These are phyloP conservation scores for Lumnitzera littorea DNA, from an alignment of 345 rosid species.

Conservation along the genomic window DNA sequence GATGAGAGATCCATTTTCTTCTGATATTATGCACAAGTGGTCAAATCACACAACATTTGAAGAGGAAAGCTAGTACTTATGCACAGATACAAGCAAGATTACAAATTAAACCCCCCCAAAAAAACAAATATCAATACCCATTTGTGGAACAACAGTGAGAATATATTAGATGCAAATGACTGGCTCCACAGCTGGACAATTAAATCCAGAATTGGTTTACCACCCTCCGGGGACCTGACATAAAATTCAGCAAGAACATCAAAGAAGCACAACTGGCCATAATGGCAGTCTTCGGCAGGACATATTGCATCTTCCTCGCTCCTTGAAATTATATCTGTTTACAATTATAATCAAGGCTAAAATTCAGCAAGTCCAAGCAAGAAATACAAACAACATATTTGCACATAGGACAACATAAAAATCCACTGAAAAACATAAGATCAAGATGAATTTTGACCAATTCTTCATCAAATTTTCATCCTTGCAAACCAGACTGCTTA, in stretches of 20 bases:
- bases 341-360: slow-evolving; percentile 21
- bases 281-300: slow-evolving; percentile 32
- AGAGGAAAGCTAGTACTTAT: too few relatives aligned
- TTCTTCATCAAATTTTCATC: too few relatives aligned
- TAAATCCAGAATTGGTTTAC: slow-evolving; percentile 70
- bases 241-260: slow-evolving; percentile 91
- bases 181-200: slow-evolving; percentile 98
- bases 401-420: too few relatives aligned
- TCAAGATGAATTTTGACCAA: too few relatives aligned
- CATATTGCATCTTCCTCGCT: slow-evolving; percentile 55
- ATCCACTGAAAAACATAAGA: too few relatives aligned
- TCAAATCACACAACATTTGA: too few relatives aligned
- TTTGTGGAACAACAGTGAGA: slow-evolving; percentile 83
- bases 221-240: slow-evolving; percentile 52
- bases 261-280: slow-evolving; percentile 66
- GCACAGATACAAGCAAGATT: background rate
- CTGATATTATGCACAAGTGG: too few relatives aligned
- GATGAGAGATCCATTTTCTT: too few relatives aligned
- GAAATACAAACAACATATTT: background rate
- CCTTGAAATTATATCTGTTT: slow-evolving; percentile 69
- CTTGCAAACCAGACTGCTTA: too few relatives aligned
- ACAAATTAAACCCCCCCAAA: background rate
- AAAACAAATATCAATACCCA: slow-evolving; percentile 47
- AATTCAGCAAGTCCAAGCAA: background rate
- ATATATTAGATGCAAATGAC: slow-evolving; percentile 86